Evolutionary conservation across 441 rosid genomes (phyloP).

Genomic region (Croton setiger): DNA sequence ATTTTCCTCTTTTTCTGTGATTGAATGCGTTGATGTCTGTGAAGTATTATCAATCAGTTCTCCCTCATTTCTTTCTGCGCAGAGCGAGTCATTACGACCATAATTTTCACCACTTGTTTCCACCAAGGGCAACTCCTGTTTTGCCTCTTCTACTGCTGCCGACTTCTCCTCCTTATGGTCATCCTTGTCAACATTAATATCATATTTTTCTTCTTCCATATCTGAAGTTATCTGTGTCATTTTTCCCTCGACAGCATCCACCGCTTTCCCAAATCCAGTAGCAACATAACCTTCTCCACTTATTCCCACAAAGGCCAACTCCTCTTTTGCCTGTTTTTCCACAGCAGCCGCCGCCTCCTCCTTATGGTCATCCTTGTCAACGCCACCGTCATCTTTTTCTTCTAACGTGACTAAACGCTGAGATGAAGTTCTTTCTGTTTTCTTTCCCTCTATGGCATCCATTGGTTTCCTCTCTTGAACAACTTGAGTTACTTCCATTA

Average conservation of each 20-base stretch:
- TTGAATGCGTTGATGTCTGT: not conserved
- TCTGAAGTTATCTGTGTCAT: slow-evolving; percentile 4
- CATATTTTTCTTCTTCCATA: slow-evolving; percentile 21
- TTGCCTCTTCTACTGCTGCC: not conserved
- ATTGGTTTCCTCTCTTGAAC: slow-evolving; percentile 12
- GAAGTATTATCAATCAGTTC: slow-evolving; percentile 1
- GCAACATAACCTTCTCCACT: not conserved
- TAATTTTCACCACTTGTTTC: slow-evolving; percentile 21
- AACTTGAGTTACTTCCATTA: not conserved
- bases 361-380: not conserved
- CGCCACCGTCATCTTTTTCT: slow-evolving; percentile 1
- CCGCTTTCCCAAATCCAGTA: not conserved
- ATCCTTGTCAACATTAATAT: not conserved
- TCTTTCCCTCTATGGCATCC: not conserved
- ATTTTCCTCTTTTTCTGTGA: slow-evolving; percentile 1
- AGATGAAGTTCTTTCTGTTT: slow-evolving; percentile 1
- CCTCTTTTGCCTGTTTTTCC: not conserved
- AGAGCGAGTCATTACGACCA: not conserved
- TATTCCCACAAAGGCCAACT: not conserved
- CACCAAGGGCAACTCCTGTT: not conserved
- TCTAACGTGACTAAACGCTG: slow-evolving; percentile 12
- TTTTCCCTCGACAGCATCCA: not conserved
- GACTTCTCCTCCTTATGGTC: not conserved
- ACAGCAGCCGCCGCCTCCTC: not conserved
- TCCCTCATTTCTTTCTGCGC: not conserved